These are phyloP conservation scores for Emergomyces pasteurianus DNA, from an alignment of 2,329 filamentous ascomycete species.

Conservation along the genomic window DNA sequence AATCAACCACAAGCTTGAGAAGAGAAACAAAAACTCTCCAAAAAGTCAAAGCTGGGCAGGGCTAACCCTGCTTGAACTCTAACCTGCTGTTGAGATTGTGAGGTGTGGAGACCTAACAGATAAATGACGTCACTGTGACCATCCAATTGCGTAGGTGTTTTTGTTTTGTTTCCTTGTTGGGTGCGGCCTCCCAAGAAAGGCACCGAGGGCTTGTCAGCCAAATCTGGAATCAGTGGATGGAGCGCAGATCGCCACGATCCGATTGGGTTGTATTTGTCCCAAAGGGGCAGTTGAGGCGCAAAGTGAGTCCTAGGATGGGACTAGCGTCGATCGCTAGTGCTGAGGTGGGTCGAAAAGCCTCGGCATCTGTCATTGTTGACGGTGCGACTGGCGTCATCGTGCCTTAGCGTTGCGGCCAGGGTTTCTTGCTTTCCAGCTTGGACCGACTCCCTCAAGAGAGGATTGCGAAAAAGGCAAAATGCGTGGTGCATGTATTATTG, in stretches of 20 bases:
- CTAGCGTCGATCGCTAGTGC: neutral
- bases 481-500: neutral
- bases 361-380: neutral
- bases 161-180: neutral
- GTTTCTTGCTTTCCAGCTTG: neutral
- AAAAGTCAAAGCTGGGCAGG: neutral
- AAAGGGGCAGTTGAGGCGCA: neutral
- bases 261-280: neutral
- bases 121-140: neutral
- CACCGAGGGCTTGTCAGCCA: neutral
- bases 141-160: too few relatives aligned
- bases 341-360: neutral
- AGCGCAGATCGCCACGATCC: neutral
- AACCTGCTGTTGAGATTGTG: too few relatives aligned
- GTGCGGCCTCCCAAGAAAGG: neutral
- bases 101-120: neutral
- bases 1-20: too few relatives aligned
- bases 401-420: neutral
- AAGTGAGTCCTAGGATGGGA: neutral
- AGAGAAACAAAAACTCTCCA: too few relatives aligned
- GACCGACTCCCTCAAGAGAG: neutral
- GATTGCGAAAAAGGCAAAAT: neutral
- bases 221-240: neutral
- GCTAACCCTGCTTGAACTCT: neutral
- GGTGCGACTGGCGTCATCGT: neutral